Conservation (phyloP, 75 land plant genomes). For the Sequoiadendron giganteum region DNA sequence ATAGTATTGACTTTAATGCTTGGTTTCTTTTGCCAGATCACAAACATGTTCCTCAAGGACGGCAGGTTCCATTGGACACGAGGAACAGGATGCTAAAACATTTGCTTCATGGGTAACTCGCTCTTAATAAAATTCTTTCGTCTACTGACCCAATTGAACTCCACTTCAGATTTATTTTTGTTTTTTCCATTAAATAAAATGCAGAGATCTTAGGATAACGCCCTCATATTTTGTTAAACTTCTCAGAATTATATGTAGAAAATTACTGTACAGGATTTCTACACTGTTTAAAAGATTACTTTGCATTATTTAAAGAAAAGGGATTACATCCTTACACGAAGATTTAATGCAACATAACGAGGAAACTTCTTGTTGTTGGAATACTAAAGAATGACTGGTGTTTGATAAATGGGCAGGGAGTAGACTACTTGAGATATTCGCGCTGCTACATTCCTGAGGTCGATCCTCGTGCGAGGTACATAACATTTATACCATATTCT, state of each 20-base stretch:
- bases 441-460: too few species aligned
- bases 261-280: too few species aligned
- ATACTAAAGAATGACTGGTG: background rate
- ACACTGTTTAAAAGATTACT: too few species aligned
- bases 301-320: too few species aligned
- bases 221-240: too few species aligned
- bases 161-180: background rate
- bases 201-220: background rate
- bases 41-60: constrained; percentile 54
- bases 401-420: constrained; percentile 39
- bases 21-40: constrained; percentile 20
- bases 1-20: background rate
- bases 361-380: background rate
- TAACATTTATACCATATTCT: background rate
- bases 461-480: background rate
- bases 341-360: background rate
- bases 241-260: too few species aligned
- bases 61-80: constrained; percentile 87
- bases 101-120: constrained; percentile 79
- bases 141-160: background rate
- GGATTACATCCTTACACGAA: background rate
- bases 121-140: background rate
- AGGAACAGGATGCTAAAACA: constrained; percentile 74
- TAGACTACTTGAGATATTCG: constrained; percentile 23
- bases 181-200: background rate